Conservation (phyloP, 345 rosid genomes). For the Citrus hindsii region DNA sequence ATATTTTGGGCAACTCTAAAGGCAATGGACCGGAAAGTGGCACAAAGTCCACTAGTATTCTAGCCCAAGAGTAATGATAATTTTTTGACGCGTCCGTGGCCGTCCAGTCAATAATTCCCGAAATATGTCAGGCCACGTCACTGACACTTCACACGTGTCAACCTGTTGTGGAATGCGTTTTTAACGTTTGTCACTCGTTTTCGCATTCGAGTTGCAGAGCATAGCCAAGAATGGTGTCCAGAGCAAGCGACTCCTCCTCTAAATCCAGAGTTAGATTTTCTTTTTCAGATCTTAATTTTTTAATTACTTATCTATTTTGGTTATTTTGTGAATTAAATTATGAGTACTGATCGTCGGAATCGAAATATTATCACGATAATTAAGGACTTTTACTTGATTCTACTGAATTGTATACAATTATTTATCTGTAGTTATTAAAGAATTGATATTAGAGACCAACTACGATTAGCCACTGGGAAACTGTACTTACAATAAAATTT, state of each 20-base stretch:
- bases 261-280: conserved; percentile 39
- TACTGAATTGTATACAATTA: background rate
- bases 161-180: background rate
- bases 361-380: background rate
- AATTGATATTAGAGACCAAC: background rate
- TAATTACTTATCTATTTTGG: background rate
- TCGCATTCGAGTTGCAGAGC: conserved; percentile 16
- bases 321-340: background rate
- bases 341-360: background rate
- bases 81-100: background rate
- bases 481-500: background rate
- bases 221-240: conserved; percentile 37
- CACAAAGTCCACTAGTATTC: background rate
- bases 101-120: background rate
- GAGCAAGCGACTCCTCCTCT: conserved; percentile 36
- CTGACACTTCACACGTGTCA: conserved; percentile 21
- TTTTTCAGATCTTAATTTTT: background rate
- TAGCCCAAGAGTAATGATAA: background rate
- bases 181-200: background rate
- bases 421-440: background rate
- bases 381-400: background rate
- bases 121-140: conserved; percentile 18
- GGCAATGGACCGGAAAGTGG: too few relatives aligned
- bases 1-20: background rate
- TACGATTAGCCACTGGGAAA: conserved; percentile 8